Conservation (phyloP, 1,284 basidiomycete species). For the Pholiota adiposa region DNA sequence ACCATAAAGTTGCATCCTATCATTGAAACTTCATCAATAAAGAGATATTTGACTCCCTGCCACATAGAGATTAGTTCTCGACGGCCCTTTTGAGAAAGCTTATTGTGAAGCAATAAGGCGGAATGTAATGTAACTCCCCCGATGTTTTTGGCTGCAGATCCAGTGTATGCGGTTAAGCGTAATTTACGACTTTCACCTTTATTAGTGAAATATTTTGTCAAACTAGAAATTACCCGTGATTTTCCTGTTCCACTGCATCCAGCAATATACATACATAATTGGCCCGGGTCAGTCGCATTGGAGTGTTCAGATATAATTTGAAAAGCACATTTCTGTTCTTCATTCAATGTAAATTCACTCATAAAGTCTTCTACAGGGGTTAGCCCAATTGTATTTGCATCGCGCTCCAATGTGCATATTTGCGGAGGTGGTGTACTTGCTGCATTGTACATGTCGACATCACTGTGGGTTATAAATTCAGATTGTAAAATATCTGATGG, state of each 20-base stretch:
- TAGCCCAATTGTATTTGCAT: neutral
- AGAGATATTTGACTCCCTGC: slow-evolving; percentile 41
- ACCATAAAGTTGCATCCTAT: slow-evolving; percentile 33
- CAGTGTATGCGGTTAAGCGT: slow-evolving; percentile 35
- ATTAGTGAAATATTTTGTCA: slow-evolving; percentile 32
- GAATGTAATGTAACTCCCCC: slow-evolving; percentile 40
- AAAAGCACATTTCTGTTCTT: slow-evolving; percentile 35
- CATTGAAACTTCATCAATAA: slow-evolving; percentile 50
- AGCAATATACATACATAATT: slow-evolving; percentile 35
- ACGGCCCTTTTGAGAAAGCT: slow-evolving; percentile 1
- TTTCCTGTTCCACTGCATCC: slow-evolving; percentile 44
- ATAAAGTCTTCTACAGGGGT: slow-evolving; percentile 21
- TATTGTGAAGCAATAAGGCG: slow-evolving; percentile 27
- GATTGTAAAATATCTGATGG: too few relatives aligned
- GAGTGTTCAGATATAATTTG: slow-evolving; percentile 32
- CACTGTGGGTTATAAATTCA: too few relatives aligned
- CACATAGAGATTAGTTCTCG: slow-evolving; percentile 34
- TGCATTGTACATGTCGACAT: too few relatives aligned
- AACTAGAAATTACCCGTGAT: slow-evolving; percentile 36
- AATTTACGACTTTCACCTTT: slow-evolving; percentile 28
- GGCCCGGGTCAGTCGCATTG: slow-evolving; percentile 9
- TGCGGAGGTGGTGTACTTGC: too few relatives aligned
- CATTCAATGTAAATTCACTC: slow-evolving; percentile 30
- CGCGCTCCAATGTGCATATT: too few relatives aligned
- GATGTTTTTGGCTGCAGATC: slow-evolving; percentile 40